Evolutionary conservation across 306 rosid genomes (phyloP), one percentile per base, ranked within the genome.

Genomic region (Medicago lupulina): DNA sequence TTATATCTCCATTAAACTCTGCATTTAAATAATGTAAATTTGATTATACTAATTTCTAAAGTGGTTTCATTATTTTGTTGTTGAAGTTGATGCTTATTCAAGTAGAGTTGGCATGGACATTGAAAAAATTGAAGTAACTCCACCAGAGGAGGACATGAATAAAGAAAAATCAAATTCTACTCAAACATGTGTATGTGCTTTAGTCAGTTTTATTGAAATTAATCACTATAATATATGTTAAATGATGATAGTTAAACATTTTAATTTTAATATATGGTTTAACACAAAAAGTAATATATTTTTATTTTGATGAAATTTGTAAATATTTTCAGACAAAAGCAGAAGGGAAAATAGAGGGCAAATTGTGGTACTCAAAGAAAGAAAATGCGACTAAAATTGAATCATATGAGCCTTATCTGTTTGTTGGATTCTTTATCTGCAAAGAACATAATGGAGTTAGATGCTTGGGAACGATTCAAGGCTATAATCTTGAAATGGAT

Each of bases 371-470:
- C 8, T 5, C 17, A 6, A 7, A 54, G 10, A 28, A 46, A 54
- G 50, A 10, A 41, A 8, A 7, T 23, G 61, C 16, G 1, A 16
- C 36, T 16, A 4, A 53, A n/a, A 9, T 6, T 17, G 61, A 55
- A 23, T 17, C 8, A 2, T 13, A 28, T 28, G 9, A 8, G 5
- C 39, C 49, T 11, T 12, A 4, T 13, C 44, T 3, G 0, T 6
- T 43, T 14, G 64, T 47, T 4, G 78, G 85, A 21, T 7, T 58
- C 21, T 7, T 2, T 16, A 9, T 76, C 8, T 71, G 61, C 11
- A 36, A 71, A 65, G 66, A 76, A 13, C 8, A 2, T 19, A 10
- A 65, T n/a, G 81, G 75, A 19, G 8, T 1, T 2, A 65, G 0
- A 23, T 10, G 9, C 9, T 6, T 76, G 3, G 85, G 79, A 46